Evolutionary conservation across 2,329 filamentous ascomycete species (phyloP).

Genomic region (Ophiostoma montium): DNA sequence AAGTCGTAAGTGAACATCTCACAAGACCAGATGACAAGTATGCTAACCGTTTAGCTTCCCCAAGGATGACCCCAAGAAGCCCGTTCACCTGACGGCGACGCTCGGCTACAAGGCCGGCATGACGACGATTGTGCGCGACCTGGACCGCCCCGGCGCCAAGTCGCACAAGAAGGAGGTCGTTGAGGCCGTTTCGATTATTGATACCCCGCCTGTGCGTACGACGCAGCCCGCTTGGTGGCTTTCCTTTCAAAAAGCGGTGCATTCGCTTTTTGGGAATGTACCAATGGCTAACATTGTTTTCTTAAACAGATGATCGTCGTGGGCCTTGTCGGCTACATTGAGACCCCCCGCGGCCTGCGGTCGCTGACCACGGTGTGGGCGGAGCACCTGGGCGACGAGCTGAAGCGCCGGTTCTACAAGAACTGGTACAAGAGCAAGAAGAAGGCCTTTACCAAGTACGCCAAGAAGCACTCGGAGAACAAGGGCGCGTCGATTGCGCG

Average conservation of each 20-base stretch:
- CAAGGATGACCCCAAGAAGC: conserved; percentile 99
- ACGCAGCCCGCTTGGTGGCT: conserved; percentile 58
- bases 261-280: conserved; percentile 25
- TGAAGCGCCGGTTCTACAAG: conserved; percentile 99
- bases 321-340: conserved; percentile 99
- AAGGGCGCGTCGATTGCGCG: conserved; percentile 81
- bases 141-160: conserved; percentile 98
- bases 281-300: conserved; percentile 55
- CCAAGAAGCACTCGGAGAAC: conserved; percentile 98
- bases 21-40: neutral
- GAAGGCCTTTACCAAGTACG: conserved; percentile 99
- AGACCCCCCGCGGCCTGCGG: conserved; percentile 97
- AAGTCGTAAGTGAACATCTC: conserved; percentile 61
- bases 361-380: conserved; percentile 99
- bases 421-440: conserved; percentile 99
- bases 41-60: conserved; percentile 57
- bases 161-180: conserved; percentile 98
- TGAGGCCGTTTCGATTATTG: conserved; percentile 75
- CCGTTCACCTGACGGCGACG: conserved; percentile 91
- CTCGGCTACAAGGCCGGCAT: conserved; percentile 99
- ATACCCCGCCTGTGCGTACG: conserved; percentile 90
- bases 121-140: conserved; percentile 98
- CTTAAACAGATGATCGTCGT: conserved; percentile 85
- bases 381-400: conserved; percentile 95
- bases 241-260: neutral